Percentiles rank a stretch among this genome's conserved stretches.
These are phyloP conservation scores for Avicennia marina DNA, from an alignment of 257 asterid genomes.

Conservation along the genomic window DNA sequence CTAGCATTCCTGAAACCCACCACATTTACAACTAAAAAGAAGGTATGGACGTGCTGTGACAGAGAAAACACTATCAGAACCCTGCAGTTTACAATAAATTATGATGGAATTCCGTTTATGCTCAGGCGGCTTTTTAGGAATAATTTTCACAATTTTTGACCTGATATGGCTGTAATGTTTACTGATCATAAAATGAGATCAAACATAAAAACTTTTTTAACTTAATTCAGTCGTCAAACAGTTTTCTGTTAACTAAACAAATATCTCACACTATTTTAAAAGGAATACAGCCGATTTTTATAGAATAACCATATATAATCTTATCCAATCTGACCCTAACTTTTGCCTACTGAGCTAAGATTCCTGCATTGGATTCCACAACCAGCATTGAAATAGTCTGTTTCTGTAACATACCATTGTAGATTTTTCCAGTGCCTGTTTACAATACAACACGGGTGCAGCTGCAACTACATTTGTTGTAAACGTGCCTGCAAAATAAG, in stretches of 20 bases:
- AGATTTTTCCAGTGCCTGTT: slow-evolving; percentile 58
- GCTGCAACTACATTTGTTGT: slow-evolving; percentile 94
- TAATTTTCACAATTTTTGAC: too few species aligned
- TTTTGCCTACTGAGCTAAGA: slow-evolving; percentile 6
- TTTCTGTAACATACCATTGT: slow-evolving; percentile 53
- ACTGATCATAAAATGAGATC: too few species aligned
- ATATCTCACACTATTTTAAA: neutral
- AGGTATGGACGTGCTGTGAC: too few species aligned
- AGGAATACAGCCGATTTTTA: neutral
- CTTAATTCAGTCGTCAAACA: neutral
- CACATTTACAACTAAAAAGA: too few species aligned
- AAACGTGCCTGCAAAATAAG: slow-evolving; percentile 61
- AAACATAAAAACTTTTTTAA: too few species aligned
- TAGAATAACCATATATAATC: neutral
- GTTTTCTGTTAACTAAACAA: neutral
- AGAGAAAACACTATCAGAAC: too few species aligned
- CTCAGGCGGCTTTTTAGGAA: too few species aligned
- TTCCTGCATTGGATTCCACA: neutral
- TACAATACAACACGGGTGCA: slow-evolving; percentile 92
- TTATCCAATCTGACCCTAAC: neutral
- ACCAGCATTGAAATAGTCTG: slow-evolving; percentile 1
- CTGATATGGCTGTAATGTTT: too few species aligned
- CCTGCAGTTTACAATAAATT: too few species aligned
- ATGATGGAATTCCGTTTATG: too few species aligned
- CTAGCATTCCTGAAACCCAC: too few species aligned